A percentile compares a stretch with the other conserved stretches of the same genome.
Conservation (phyloP, 2,329 filamentous ascomycete genomes). For the Penicillium sp. region DNA sequence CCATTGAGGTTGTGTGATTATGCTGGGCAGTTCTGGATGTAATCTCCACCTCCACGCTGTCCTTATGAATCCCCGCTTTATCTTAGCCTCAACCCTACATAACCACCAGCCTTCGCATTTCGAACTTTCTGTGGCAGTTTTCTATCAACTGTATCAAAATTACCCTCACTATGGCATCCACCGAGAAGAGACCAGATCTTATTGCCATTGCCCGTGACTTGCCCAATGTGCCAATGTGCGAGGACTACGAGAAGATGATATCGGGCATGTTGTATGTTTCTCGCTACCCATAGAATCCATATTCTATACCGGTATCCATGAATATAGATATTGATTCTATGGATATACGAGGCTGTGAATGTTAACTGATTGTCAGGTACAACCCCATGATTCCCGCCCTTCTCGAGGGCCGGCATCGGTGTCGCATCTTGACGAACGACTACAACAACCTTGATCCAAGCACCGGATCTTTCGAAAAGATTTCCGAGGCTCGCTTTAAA, state of each 20-base stretch:
- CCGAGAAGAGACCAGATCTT: constrained; percentile 27
- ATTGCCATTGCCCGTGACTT: constrained; percentile 28
- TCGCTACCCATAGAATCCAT: too few relatives aligned
- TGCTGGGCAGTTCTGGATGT: not conserved
- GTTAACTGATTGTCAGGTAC: constrained; percentile 19
- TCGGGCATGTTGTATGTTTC: constrained; percentile 36
- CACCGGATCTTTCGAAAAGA: constrained; percentile 24
- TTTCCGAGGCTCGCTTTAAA: constrained; percentile 23
- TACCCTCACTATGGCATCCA: constrained; percentile 17
- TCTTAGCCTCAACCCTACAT: too few relatives aligned
- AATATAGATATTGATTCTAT: not conserved
- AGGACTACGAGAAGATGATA: constrained; percentile 36
- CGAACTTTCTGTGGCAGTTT: too few relatives aligned
- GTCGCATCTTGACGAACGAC: constrained; percentile 24
- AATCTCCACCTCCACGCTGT: not conserved
- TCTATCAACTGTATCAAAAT: not conserved
- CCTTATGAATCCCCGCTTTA: not conserved
- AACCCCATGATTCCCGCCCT: constrained; percentile 26
- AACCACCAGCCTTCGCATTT: too few relatives aligned
- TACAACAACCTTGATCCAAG: constrained; percentile 30
- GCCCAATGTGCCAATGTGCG: constrained; percentile 26
- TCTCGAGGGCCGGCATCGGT: constrained; percentile 27
- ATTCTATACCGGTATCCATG: too few relatives aligned
- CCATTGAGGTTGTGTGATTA: too few relatives aligned
- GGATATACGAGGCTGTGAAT: not conserved